Percentiles rank a stretch among this genome's conserved stretches.
Conservation (phyloP, 345 rosid species). For the Eucalyptus pumila region DNA sequence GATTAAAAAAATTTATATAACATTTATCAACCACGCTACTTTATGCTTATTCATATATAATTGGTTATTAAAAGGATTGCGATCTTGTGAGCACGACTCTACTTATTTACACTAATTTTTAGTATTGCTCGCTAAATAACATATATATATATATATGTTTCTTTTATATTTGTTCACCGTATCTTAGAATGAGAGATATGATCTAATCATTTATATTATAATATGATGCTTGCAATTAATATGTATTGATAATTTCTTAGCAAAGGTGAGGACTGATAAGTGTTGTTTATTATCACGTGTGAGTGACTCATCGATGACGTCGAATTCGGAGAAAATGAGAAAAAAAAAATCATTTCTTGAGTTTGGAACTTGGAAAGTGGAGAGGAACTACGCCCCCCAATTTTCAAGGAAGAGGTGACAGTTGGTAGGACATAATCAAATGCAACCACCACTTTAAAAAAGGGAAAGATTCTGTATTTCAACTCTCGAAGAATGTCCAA, state of each 20-base stretch:
- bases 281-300: neutral
- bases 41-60: neutral
- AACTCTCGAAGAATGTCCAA: too few species aligned
- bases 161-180: neutral
- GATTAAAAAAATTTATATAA: fast-evolving
- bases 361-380: neutral
- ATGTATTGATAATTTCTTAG: neutral
- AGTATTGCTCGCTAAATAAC: neutral
- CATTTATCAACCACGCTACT: neutral
- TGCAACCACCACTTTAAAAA: neutral
- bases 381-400: too few species aligned
- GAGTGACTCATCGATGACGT: neutral
- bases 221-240: neutral
- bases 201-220: neutral
- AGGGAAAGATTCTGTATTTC: too few species aligned
- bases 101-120: neutral
- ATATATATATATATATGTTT: neutral
- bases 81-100: neutral
- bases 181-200: neutral
- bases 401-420: neutral
- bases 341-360: neutral
- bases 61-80: neutral
- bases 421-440: neutral
- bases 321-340: neutral
- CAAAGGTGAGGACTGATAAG: neutral